Base-by-base conservation (phyloP, 1,284 basidiomycete genomes). In the Ceratobasidium sp. region DNA sequence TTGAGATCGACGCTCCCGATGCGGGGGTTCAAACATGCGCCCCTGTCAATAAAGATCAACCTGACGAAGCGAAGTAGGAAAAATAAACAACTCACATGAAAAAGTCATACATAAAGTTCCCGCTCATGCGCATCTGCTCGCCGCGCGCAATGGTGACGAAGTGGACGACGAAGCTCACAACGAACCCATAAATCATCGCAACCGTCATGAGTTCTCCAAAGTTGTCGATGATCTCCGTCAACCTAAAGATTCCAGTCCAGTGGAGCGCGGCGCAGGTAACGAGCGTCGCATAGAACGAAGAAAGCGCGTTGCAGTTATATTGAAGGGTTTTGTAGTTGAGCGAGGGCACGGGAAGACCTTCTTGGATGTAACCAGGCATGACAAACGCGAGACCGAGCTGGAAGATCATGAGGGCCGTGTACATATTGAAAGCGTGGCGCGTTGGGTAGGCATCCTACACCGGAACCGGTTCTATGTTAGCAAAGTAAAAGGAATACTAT, bases 251-350 rank as follows among this genome's bases (percentile, higher is more conserved):
- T 79, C 90, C 86, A 73, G 89, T 89, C 82, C 89, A 88, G 83
- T 99, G 96, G 13, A 98, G 88, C 46, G 84, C 84, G 58, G 88
- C 88, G 61, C 93, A 90, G 68, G 93, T 91, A 79, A 90, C 82
- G 81, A 98, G 87, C 51, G 96, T 98, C 68, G 88, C 86, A 83
- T 98, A 99, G 81, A 96, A 89, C 78, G 90, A 97, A 68, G 86
- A 86, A 72, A 97, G 87, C n/a, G 96, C 98, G 83, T 98, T 98
- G 88, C 97, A 99, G 84, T 97, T 94, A 88, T 99, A 99, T 84
- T 89, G 91, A 78, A 98, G 88, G 43, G 93, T 92, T 83, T 95
- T 93, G 88, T 98, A 98, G 79, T 89, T 88, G 76, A 96, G 87
- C 0, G 95, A 97, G 13, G 95, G 93, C 37, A 98, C 94, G 0